Evolutionary conservation across 805 yeast genomes (phyloP).

Genomic region (Tanozyma kutaoensis): DNA sequence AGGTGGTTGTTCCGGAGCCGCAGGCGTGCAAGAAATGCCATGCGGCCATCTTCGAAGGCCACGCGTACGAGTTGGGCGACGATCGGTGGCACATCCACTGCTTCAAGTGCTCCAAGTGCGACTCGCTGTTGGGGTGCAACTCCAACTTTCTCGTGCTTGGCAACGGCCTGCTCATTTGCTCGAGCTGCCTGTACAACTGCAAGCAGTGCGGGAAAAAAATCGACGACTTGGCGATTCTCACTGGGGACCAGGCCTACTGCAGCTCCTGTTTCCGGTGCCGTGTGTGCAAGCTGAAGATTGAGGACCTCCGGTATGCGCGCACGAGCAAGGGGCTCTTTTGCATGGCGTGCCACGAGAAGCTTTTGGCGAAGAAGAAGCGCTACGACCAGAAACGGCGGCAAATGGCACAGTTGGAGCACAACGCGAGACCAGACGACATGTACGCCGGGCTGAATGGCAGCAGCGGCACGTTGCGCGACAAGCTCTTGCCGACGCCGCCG

Average conservation of each 20-base stretch:
- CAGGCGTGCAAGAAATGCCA: constrained; percentile 28
- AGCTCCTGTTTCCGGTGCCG: constrained; percentile 82
- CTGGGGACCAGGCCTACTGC: constrained; percentile 94
- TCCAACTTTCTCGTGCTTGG: constrained; percentile 87
- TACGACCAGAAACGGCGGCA: constrained; percentile 36
- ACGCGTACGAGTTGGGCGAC: constrained; percentile 89
- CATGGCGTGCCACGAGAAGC: constrained; percentile 79
- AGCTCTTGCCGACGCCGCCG: not conserved
- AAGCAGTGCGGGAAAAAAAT: constrained; percentile 75
- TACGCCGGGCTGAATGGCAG: too few species aligned
- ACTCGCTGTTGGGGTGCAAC: constrained; percentile 65
- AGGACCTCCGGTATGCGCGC: constrained; percentile 81
- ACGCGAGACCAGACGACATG: not conserved
- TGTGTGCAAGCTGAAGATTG: constrained; percentile 74
- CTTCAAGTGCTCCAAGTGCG: constrained; percentile 81
- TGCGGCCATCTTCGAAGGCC: constrained; percentile 63
- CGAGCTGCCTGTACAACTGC: constrained; percentile 87
- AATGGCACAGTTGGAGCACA: constrained; percentile 14
- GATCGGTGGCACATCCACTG: constrained; percentile 95
- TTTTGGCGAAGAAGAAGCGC: constrained; percentile 62
- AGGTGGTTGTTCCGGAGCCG: constrained; percentile 1
- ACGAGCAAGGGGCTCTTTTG: constrained; percentile 90
- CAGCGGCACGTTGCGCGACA: not conserved
- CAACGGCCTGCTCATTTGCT: constrained; percentile 82
- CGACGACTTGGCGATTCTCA: constrained; percentile 84